Evolutionary conservation across 768 basidiomycete genomes (phyloP).

Genomic region (Omphalotus guepiniiformis): DNA sequence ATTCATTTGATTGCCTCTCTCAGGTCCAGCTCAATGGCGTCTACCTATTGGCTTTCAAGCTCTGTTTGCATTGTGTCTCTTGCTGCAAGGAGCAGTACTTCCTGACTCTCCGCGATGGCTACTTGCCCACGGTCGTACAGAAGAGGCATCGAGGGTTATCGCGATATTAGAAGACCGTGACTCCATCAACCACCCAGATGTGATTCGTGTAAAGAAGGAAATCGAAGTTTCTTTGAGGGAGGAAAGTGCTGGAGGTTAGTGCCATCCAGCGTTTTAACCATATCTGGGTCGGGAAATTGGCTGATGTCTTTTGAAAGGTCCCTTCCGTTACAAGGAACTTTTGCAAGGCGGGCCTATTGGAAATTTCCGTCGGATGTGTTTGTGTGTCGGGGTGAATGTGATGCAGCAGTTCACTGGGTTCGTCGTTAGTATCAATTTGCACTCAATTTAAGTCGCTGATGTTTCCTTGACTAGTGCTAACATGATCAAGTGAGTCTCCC

Average conservation of each 20-base stretch:
- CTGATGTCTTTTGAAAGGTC: conserved; percentile 17
- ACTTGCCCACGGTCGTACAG: conserved; percentile 31
- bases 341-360: conserved; percentile 32
- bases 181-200: conserved; percentile 27
- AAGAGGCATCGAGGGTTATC: conserved; percentile 31
- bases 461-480: conserved; percentile 22
- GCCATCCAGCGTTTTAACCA: background rate
- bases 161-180: conserved; percentile 31
- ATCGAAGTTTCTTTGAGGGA: conserved; percentile 32
- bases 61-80: conserved; percentile 31
- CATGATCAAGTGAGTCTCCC: conserved; percentile 31
- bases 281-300: background rate
- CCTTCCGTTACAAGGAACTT: conserved; percentile 31
- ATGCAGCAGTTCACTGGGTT: conserved; percentile 43
- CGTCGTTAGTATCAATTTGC: background rate
- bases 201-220: conserved; percentile 27
- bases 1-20: background rate
- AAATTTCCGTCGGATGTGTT: conserved; percentile 33
- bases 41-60: conserved; percentile 33
- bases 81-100: conserved; percentile 30
- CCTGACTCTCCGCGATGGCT: conserved; percentile 39
- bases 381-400: conserved; percentile 34
- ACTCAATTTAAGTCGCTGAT: background rate
- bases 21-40: conserved; percentile 22
- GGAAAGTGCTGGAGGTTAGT: conserved; percentile 33